Conservation (phyloP, 179 eudicot genomes). For the Beta macrorhiza region DNA sequence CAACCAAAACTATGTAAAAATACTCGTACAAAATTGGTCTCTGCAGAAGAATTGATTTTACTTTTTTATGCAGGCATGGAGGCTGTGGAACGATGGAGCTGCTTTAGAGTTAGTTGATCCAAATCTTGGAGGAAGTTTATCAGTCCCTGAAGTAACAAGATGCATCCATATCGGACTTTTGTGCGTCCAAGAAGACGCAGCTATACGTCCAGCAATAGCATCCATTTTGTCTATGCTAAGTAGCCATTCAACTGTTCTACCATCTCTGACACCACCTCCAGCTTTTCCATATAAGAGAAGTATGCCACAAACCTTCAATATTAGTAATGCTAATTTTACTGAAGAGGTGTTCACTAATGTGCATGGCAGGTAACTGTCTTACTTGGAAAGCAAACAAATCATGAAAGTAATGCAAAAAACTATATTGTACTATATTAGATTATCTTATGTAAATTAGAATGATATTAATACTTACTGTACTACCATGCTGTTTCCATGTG, state of each 20-base stretch:
- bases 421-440: no score
- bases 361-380: slow-evolving; percentile 6
- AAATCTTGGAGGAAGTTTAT: not conserved
- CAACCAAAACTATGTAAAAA: no score
- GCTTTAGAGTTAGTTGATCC: slow-evolving; percentile 30
- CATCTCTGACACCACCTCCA: no score
- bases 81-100: slow-evolving; percentile 29
- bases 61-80: slow-evolving; percentile 35
- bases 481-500: no score
- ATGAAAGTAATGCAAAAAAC: no score
- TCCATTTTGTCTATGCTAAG: slow-evolving; percentile 30
- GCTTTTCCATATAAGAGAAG: no score
- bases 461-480: no score
- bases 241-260: slow-evolving; percentile 8
- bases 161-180: slow-evolving; percentile 30
- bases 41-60: no score
- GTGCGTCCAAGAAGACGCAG: slow-evolving; percentile 35
- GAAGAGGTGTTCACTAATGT: not conserved
- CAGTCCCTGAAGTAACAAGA: slow-evolving; percentile 27
- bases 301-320: not conserved
- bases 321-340: not conserved
- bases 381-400: no score
- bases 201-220: slow-evolving; percentile 34
- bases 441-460: no score
- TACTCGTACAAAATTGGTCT: no score